phyloP scores from a whole-genome alignment of 2,329 filamentous ascomycete species.

The Trichoderma polysporum region DNA sequence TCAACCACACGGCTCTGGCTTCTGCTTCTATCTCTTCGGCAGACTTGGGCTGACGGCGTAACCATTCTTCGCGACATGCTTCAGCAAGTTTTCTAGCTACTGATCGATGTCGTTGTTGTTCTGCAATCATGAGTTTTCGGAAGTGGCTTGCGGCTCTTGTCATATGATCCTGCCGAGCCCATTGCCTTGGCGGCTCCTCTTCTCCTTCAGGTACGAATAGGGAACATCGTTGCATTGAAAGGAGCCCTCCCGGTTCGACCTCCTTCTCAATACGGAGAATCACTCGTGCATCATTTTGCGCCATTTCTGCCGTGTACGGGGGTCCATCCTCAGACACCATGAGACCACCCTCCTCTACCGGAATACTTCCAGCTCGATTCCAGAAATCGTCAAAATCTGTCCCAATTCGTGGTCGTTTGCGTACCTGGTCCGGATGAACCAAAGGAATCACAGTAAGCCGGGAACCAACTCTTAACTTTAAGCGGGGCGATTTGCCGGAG shows the following conservation, averaged over 20 bases:
- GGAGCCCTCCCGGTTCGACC: conserved; percentile 69
- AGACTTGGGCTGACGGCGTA: conserved; percentile 69
- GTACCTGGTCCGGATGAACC: conserved; percentile 59
- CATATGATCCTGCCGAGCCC: conserved; percentile 84
- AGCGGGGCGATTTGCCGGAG: conserved; percentile 42
- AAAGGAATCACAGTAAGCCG: conserved; percentile 49
- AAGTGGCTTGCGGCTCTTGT: conserved; percentile 78
- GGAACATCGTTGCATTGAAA: conserved; percentile 69
- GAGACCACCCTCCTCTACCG: conserved; percentile 60
- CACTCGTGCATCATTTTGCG: conserved; percentile 65
- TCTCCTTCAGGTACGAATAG: conserved; percentile 69
- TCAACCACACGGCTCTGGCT: conserved; percentile 64
- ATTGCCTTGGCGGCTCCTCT: conserved; percentile 75
- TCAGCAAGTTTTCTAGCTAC: conserved; percentile 77
- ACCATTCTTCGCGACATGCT: conserved; percentile 74
- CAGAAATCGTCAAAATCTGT: conserved; percentile 60
- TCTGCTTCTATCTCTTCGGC: conserved; percentile 81
- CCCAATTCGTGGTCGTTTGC: conserved; percentile 53
- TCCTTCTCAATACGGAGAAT: conserved; percentile 71
- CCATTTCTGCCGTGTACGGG: conserved; percentile 60
- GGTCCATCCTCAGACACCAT: conserved; percentile 55
- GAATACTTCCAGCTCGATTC: conserved; percentile 47
- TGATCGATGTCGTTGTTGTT: conserved; percentile 75
- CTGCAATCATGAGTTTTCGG: conserved; percentile 73
- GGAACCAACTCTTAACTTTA: conserved; percentile 46